Percentiles rank a stretch among this genome's conserved stretches.
These are phyloP conservation scores for Colletotrichum sp. DNA, from an alignment of 2,329 filamentous ascomycete species.

Conservation along the genomic window DNA sequence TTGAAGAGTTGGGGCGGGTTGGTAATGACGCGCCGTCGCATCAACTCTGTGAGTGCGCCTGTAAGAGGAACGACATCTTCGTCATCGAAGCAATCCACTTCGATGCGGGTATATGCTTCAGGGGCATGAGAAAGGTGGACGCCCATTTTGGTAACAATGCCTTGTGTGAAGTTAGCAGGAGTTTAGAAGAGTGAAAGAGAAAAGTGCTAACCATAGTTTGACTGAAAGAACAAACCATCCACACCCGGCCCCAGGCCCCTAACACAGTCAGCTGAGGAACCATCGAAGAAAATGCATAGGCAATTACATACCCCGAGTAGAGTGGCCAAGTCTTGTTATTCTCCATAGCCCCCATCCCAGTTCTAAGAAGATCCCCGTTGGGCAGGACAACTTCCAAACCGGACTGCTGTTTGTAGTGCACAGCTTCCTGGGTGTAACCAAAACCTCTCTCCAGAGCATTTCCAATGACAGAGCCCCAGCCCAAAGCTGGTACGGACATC, in stretches of 20 bases:
- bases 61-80: constrained; percentile 29
- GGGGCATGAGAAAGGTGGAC: not conserved
- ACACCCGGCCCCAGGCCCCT: constrained; percentile 21
- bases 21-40: constrained; percentile 31
- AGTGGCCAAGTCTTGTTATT: constrained; percentile 9
- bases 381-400: constrained; percentile 48
- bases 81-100: not conserved
- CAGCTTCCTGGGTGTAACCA: constrained; percentile 28
- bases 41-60: constrained; percentile 26
- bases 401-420: constrained; percentile 44
- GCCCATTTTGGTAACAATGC: not conserved
- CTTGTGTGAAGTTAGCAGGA: not conserved
- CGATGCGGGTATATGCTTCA: not conserved
- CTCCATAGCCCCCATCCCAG: constrained; percentile 43
- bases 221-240: constrained; percentile 20
- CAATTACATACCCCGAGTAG: not conserved
- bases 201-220: not conserved
- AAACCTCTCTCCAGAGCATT: constrained; percentile 39
- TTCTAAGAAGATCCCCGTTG: constrained; percentile 39
- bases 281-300: not conserved
- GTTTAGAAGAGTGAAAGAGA: not conserved
- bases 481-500: constrained; percentile 48
- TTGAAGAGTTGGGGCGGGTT: constrained; percentile 38
- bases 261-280: not conserved
- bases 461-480: constrained; percentile 17